Percentiles rank a stretch among this genome's conserved stretches.
phyloP scores from a whole-genome alignment of 2,329 filamentous ascomycete species.

The Colletotrichum echinochloae region DNA sequence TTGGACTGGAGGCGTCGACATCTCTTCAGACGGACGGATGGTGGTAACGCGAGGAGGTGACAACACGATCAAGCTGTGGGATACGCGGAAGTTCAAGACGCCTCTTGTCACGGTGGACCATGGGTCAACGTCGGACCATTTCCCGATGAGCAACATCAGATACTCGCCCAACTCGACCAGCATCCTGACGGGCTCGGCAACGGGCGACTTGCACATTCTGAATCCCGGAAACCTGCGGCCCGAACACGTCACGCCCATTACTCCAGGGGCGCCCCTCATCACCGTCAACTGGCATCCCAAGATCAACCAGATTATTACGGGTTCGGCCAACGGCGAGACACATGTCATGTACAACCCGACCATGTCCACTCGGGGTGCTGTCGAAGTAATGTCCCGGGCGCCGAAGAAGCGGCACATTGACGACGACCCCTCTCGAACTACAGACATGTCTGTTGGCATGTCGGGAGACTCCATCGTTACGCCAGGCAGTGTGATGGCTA shows the following conservation, averaged over 20 bases:
- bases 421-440: slow-evolving; percentile 89
- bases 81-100: slow-evolving; percentile 93
- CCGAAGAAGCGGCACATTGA: slow-evolving; percentile 97
- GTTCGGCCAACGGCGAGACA: slow-evolving; percentile 89
- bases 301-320: slow-evolving; percentile 95
- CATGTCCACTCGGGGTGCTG: slow-evolving; percentile 84
- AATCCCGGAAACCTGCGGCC: slow-evolving; percentile 91
- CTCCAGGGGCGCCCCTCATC: slow-evolving; percentile 84
- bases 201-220: slow-evolving; percentile 89
- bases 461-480: slow-evolving; percentile 85
- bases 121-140: slow-evolving; percentile 84
- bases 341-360: slow-evolving; percentile 91
- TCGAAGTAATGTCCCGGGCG: slow-evolving; percentile 90
- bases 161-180: slow-evolving; percentile 88
- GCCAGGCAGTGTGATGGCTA: slow-evolving; percentile 68
- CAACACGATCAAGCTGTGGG: slow-evolving; percentile 95
- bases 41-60: slow-evolving; percentile 93
- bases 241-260: slow-evolving; percentile 90
- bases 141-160: slow-evolving; percentile 85
- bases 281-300: slow-evolving; percentile 92
- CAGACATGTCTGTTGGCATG: slow-evolving; percentile 83
- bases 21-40: slow-evolving; percentile 90
- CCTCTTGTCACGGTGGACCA: slow-evolving; percentile 85
- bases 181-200: slow-evolving; percentile 89
- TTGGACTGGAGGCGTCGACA: slow-evolving; percentile 92